Conservation (phyloP, 192 early-diverging fungal species). For the Podila horticola region DNA sequence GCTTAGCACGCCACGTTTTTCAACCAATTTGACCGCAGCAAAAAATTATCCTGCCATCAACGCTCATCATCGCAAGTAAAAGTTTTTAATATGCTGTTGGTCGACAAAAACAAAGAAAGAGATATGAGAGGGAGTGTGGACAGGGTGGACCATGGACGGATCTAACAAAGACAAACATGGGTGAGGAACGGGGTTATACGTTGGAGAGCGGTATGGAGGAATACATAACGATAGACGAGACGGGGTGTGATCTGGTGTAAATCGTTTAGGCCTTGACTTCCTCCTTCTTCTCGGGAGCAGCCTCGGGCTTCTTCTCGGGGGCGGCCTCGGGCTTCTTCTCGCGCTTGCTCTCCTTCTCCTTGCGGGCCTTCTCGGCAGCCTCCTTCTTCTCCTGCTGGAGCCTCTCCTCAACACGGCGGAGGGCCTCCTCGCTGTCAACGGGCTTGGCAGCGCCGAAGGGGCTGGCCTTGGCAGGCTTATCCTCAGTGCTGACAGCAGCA, state of each 20-base stretch:
- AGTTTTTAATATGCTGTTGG: slow-evolving; percentile 1
- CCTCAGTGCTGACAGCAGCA: slow-evolving; percentile 25
- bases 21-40: too few species aligned
- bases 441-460: slow-evolving; percentile 74
- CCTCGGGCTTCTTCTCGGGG: slow-evolving; percentile 20
- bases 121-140: too few species aligned
- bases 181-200: too few species aligned
- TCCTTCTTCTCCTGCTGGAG: slow-evolving; percentile 56
- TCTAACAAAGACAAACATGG: too few species aligned
- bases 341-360: slow-evolving; percentile 53
- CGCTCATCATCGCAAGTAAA: too few species aligned
- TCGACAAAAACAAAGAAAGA: too few species aligned
- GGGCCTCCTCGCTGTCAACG: slow-evolving; percentile 65
- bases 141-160: too few species aligned
- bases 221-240: too few species aligned
- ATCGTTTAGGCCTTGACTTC: slow-evolving; percentile 26
- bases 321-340: slow-evolving; percentile 38
- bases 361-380: slow-evolving; percentile 38
- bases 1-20: neutral
- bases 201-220: too few species aligned
- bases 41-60: too few species aligned
- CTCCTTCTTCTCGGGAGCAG: slow-evolving; percentile 21
- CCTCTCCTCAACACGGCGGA: slow-evolving; percentile 66
- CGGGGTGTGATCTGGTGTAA: too few species aligned
- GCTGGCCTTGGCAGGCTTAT: slow-evolving; percentile 56